Base-by-base conservation (phyloP, 2,329 filamentous ascomycete genomes). In the Zarea fungicola region DNA sequence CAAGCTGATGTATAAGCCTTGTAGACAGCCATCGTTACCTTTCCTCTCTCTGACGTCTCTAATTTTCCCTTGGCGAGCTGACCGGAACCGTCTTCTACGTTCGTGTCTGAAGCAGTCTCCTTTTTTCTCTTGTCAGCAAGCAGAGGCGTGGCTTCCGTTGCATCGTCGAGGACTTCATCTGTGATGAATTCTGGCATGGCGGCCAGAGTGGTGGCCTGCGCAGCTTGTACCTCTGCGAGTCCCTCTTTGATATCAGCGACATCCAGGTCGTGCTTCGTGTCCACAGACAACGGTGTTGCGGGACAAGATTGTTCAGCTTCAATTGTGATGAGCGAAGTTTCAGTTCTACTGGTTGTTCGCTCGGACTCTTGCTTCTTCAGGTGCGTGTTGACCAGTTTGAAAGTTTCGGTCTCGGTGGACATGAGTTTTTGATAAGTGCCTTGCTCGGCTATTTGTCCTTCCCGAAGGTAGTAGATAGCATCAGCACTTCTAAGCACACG, bases 11-110 rank as follows among this genome's bases (percentile, higher is more conserved):
- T 90, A 61, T 96, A 96, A 67, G 95, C 89, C 19, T 76, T 73
- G 63, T 96, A 96, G 29, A 96, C 89, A 65, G 51, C 16, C 89
- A 89, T 95, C 66, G 93, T 95, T 56, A 96, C 90, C 64, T 95
- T 95, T 58, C 90, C 90, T 69, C 95, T 88, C 64, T 95, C 87
- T 2, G 78, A 78, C 55, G 83, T 83, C 65, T 96, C 90, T 66
- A 92, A 91, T 49, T 75, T 78, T 65, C 93, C 89, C 60, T 82
- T 87, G 48, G 84, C 87, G 70, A 87, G 90, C 60, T 83, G 70
- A 42, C 83, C 70, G 43, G 70, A 75, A 8, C 77, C 79, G 45
- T 85, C 84, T 67, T 89, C 85, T 57, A 95, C 88, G 59, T 95
- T 89, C 2, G 73, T 76, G 25, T 89, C 45, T 48, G 45, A 28